These are phyloP conservation scores for Trapa incisa DNA, from an alignment of 345 rosid species.

Conservation along the genomic window DNA sequence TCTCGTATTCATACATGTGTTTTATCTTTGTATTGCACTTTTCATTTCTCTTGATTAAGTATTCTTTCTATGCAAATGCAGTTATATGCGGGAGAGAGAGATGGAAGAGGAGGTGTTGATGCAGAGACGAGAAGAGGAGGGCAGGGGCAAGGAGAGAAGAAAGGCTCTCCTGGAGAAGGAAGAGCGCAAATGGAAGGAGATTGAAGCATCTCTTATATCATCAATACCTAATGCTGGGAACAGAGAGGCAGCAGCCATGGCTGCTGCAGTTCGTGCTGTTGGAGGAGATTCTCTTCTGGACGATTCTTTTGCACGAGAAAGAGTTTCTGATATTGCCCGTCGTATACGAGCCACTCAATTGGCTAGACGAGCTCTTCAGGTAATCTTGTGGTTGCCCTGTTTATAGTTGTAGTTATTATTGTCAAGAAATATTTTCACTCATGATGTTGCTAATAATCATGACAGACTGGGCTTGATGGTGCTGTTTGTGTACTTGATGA, in stretches of 20 bases:
- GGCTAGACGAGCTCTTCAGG: conserved; percentile 88
- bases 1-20: conserved; percentile 2
- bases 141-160: conserved; percentile 91
- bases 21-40: background rate
- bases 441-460: conserved; percentile 12
- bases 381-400: conserved; percentile 11
- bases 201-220: conserved; percentile 95
- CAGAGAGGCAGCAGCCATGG: conserved; percentile 99
- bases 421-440: background rate
- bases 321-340: conserved; percentile 91
- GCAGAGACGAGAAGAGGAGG: conserved; percentile 99
- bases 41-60: no score
- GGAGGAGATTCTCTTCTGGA: conserved; percentile 98
- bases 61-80: conserved; percentile 12
- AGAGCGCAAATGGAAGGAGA: conserved; percentile 99
- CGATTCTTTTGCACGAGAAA: conserved; percentile 98
- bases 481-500: conserved; percentile 91
- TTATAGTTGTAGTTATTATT: background rate
- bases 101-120: conserved; percentile 96
- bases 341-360: conserved; percentile 81
- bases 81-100: conserved; percentile 95
- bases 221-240: conserved; percentile 95
- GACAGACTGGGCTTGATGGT: conserved; percentile 74
- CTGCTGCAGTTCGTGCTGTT: conserved; percentile 98
- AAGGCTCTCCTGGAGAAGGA: conserved; percentile 94